Conservation (phyloP, 768 basidiomycete species). For the Termitomyces sp. region DNA sequence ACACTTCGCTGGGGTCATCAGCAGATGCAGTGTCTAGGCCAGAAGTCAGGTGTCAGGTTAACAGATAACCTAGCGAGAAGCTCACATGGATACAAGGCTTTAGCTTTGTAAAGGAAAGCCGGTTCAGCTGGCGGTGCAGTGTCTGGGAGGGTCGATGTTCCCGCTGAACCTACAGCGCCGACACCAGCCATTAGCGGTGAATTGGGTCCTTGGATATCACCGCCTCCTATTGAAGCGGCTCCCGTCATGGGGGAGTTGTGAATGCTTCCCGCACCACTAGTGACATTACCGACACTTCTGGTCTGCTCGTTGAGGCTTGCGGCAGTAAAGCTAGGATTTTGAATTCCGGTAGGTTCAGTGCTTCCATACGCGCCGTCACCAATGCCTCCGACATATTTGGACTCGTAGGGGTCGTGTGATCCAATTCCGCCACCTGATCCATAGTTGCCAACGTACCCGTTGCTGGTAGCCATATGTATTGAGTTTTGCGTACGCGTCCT, state of each 20-base stretch:
- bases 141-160: conserved; percentile 22
- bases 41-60: conserved; percentile 17
- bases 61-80: conserved; percentile 13
- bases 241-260: conserved; percentile 46
- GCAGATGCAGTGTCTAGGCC: conserved; percentile 82
- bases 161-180: conserved; percentile 47
- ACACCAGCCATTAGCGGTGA: conserved; percentile 72
- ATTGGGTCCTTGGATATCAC: conserved; percentile 44
- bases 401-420: conserved; percentile 65
- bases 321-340: conserved; percentile 52
- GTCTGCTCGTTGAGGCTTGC: conserved; percentile 38
- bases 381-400: conserved; percentile 44
- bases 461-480: conserved; percentile 57
- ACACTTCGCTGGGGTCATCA: conserved; percentile 96
- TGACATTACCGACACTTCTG: conserved; percentile 33
- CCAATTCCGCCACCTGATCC: conserved; percentile 69
- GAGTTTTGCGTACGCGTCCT: conserved; percentile 63
- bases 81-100: conserved; percentile 88
- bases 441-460: conserved; percentile 64
- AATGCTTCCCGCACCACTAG: conserved; percentile 49
- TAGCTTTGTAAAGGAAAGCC: conserved; percentile 69
- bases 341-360: conserved; percentile 43
- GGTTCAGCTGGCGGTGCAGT: conserved; percentile 32
- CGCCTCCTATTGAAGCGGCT: conserved; percentile 40
- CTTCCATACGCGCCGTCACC: conserved; percentile 49